phyloP scores from a whole-genome alignment of 495 filamentous ascomycete genomes.

The Penicillium parvum region DNA sequence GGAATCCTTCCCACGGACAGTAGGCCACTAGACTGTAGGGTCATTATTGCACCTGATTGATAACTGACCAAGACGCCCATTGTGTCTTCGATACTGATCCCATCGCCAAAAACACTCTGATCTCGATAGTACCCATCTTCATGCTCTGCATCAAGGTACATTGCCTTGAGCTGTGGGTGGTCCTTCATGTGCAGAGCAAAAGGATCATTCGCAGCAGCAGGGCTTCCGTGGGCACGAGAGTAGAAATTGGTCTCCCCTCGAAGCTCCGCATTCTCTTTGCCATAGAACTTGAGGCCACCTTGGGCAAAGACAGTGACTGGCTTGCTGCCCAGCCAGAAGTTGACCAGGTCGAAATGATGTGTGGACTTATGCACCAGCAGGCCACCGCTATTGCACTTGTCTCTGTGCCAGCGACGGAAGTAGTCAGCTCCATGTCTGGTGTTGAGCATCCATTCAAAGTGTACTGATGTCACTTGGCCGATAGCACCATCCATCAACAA shows the following conservation, averaged over 20 bases:
- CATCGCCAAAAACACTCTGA: conserved; percentile 56
- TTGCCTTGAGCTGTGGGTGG: conserved; percentile 45
- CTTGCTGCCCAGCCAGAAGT: conserved; percentile 28
- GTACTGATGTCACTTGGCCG: conserved; percentile 49
- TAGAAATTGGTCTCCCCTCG: conserved; percentile 30
- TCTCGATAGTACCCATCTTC: conserved; percentile 56
- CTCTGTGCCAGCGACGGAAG: conserved; percentile 59
- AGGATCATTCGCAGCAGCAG: conserved; percentile 22
- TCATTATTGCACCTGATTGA: conserved; percentile 27
- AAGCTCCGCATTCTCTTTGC: conserved; percentile 31
- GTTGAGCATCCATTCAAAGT: conserved; percentile 59
- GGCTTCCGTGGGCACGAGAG: conserved; percentile 25
- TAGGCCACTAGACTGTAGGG: conserved; percentile 31
- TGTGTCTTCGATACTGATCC: conserved; percentile 57
- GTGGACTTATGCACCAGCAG: conserved; percentile 37
- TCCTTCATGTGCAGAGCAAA: conserved; percentile 51
- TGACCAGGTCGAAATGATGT: conserved; percentile 35
- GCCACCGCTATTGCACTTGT: conserved; percentile 53
- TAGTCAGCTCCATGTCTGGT: conserved; percentile 57
- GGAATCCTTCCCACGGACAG: conserved; percentile 34
- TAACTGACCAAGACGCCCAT: conserved; percentile 57
- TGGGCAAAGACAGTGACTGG: conserved; percentile 29
- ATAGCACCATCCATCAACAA: conserved; percentile 47
- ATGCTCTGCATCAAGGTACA: conserved; percentile 56
- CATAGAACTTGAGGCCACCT: conserved; percentile 33